Evolutionary conservation across 768 basidiomycete genomes (phyloP), one percentile per base, ranked within the genome.

Genomic region (Tylopilus sp.): DNA sequence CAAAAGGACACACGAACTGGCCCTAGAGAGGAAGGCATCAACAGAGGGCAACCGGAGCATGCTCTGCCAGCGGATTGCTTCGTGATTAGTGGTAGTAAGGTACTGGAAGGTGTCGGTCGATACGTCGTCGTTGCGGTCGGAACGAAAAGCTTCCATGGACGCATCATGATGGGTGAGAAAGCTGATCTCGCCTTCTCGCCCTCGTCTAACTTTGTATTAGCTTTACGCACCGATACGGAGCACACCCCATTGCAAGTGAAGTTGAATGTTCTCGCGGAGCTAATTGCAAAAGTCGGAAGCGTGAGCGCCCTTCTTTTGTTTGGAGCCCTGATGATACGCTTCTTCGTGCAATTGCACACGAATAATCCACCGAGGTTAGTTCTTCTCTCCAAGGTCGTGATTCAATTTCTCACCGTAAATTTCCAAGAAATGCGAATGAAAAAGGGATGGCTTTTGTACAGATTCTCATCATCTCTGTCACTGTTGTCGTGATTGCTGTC

Each of bases 81-180:
- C 71, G 64, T 98, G 50, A 75, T 98, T 60, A 89, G 86, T 20
- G 97, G 97, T 15, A 83, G 82, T 66, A 98, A 95, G 70, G 91
- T 99, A 36, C 72, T 93, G 20, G 97, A 98, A 70, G 97, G 97
- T 39, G 87, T 95, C 40, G 97, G 97, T 23, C 79, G 75, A 51
- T 99, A 98, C 62, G 85, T 99, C 44, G 83, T 98, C 45, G 88
- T 97, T 45, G 85, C 92, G 3, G 92, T 98, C 44, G 97, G 97
- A 11, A 82, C 81, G 12, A 90, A 86, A 72, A 91, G 88, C 58
- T 98, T 98, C 71, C 93, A 98, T 65, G 97, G 97, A 36, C 82
- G 93, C 40, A 94, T 98, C 62, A 93, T 98, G 91, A 95, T 95
- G 86, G 88, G 93, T 95, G 62, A 31, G 7, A 25, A 40, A 20